A percentile compares a stretch with the other conserved stretches of the same genome.
Evolutionary conservation across 192 early-diverging fungal species (phyloP).

Genomic region (Backusella psychrophila): DNA sequence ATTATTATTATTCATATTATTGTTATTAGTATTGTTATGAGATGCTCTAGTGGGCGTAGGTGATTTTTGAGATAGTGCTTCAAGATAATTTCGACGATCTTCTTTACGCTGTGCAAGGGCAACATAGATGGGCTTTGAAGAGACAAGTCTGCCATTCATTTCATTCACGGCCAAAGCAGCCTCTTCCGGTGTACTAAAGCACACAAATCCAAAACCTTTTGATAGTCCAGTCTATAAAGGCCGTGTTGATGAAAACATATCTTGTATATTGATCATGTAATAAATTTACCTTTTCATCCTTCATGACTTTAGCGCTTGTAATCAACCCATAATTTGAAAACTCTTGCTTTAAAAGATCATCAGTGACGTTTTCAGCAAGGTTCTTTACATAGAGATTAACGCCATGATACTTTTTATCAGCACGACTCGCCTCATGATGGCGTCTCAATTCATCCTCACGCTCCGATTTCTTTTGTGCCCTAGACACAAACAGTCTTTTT

Average conservation of each 20-base stretch:
- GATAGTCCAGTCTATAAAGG: conserved; percentile 37
- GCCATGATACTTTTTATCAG: conserved; percentile 90
- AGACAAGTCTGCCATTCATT: conserved; percentile 84
- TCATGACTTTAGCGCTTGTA: conserved; percentile 90
- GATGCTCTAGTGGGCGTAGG: not conserved
- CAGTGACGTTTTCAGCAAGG: conserved; percentile 82
- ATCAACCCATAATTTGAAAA: conserved; percentile 88
- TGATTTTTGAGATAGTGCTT: conserved; percentile 45
- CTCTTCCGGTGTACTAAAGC: conserved; percentile 87
- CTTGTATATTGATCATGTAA: no score
- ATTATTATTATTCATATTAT: not conserved
- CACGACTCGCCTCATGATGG: conserved; percentile 79
- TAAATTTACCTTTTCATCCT: conserved; percentile 69
- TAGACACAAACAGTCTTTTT: conserved; percentile 81
- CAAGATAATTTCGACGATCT: conserved; percentile 79
- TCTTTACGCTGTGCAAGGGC: conserved; percentile 90
- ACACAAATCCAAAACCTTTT: conserved; percentile 94
- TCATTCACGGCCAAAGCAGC: conserved; percentile 87
- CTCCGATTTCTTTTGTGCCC: conserved; percentile 91
- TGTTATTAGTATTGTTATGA: no score
- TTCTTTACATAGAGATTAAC: conserved; percentile 94
- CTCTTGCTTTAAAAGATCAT: conserved; percentile 80
- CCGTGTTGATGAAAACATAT: no score
- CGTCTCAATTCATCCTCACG: conserved; percentile 84
- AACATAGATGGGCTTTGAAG: conserved; percentile 85